Conservation (phyloP, 2,329 filamentous ascomycete species). For the Diaporthe vexans region DNA sequence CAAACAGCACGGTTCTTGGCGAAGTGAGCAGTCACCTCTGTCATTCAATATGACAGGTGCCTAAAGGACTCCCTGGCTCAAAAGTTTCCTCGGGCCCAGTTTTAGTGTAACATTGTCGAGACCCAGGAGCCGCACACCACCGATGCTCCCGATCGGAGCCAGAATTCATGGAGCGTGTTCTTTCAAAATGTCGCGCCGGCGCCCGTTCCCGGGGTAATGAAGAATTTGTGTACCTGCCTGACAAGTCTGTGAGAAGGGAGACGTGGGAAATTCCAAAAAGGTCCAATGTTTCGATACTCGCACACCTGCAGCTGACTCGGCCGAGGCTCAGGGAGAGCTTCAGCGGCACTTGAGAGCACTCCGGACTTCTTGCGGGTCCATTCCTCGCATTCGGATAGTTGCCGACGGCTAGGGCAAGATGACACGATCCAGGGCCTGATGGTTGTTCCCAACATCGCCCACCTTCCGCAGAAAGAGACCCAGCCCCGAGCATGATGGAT, state of each 20-base stretch:
- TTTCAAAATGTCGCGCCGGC: background rate
- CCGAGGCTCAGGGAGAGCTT: background rate
- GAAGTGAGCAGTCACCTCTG: background rate
- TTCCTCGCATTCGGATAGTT: background rate
- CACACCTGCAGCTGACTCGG: background rate
- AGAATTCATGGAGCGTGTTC: background rate
- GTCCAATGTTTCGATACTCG: background rate
- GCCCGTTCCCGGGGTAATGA: background rate
- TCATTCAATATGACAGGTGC: constrained; percentile 1
- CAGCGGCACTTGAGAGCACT: background rate
- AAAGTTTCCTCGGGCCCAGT: background rate
- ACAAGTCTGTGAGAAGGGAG: background rate
- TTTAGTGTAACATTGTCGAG: background rate
- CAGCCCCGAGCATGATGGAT: background rate
- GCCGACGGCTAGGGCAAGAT: background rate
- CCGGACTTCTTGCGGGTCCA: background rate
- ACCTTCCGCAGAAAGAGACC: background rate
- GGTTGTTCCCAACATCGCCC: background rate
- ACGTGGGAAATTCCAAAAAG: background rate
- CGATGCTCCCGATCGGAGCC: background rate
- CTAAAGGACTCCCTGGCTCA: background rate
- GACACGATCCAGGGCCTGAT: background rate
- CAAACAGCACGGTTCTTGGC: background rate
- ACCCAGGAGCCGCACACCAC: background rate
- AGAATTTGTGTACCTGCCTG: background rate